Percentiles rank a stretch among this genome's conserved stretches.
phyloP scores from a whole-genome alignment of 768 basidiomycete genomes.

The Leccinellum rugosiceps region DNA sequence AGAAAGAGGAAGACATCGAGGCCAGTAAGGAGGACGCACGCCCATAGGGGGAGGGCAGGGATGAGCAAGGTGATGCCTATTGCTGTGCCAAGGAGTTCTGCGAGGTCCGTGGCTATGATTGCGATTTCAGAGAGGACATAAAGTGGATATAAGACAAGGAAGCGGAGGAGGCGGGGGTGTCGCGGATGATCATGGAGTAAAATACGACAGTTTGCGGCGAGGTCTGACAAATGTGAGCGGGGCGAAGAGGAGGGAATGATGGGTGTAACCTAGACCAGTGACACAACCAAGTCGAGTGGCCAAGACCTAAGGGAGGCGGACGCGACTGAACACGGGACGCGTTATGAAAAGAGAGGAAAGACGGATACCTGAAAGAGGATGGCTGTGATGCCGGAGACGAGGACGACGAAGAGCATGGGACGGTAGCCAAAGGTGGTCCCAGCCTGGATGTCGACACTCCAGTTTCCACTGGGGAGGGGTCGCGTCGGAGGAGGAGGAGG shows the following conservation, averaged over 20 bases:
- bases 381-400: constrained; percentile 43
- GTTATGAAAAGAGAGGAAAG: neutral
- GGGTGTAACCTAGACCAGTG: constrained; percentile 22
- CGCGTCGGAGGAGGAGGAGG: neutral
- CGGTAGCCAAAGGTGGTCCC: constrained; percentile 44
- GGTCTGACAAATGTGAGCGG: constrained; percentile 28
- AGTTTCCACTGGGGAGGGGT: constrained; percentile 32
- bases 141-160: constrained; percentile 43
- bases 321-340: neutral
- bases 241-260: too few relatives aligned
- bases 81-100: constrained; percentile 59
- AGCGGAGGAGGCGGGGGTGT: constrained; percentile 37
- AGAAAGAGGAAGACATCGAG: constrained; percentile 49
- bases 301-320: constrained; percentile 28
- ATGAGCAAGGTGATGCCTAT: constrained; percentile 55
- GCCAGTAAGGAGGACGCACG: constrained; percentile 46
- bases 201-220: constrained; percentile 47
- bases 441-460: constrained; percentile 44
- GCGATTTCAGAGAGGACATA: constrained; percentile 46
- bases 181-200: constrained; percentile 42
- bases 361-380: constrained; percentile 37
- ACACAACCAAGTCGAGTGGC: constrained; percentile 42
- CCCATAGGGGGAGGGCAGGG: constrained; percentile 47
- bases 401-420: constrained; percentile 42
- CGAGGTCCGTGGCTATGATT: constrained; percentile 55